Evolutionary conservation across 169 alveolate genomes (phyloP), one percentile per base, ranked within the genome.

Genomic region (Cytauxzoon felis): DNA sequence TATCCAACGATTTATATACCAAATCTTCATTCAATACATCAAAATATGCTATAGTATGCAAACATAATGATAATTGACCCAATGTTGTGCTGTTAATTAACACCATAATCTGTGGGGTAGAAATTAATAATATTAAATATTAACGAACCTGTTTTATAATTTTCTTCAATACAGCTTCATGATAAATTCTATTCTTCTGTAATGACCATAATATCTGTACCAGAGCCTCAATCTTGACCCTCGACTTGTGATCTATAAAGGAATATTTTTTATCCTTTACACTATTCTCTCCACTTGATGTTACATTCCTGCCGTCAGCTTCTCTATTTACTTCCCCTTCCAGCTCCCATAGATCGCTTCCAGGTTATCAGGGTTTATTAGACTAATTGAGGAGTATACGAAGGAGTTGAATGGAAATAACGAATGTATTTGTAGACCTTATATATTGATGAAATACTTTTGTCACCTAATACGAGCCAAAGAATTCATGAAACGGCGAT

Each of bases 121-220:
- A 9, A 6, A 6, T 64, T 2, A 0, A 3, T 3, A 23, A 27
- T 4, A 26, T 1, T 21, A 8, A 5, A 0, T n/a, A 5, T 23
- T 0, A 9, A 30, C 80, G n/a, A 19, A 68, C 80, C 23, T 33
- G 23, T 2, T 51, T 33, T 36, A 29, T 41, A 18, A 70, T 23
- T 21, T 54, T 54, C 3, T 24, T n/a, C 18, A 72, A 47, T 18
- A 49, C 23, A 4, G 43, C 40, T 11, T 61, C 43, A 54, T 56
- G 80, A 45, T 52, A 54, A 0, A 72, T 49, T n/a, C 65, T 56
- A 43, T 54, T 72, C 49, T 72, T 72, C 69, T 72, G 83, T 9
- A 72, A 57, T 0, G 83, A 69, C 83, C 83, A 72, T 9, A 72
- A 33, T 38, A 62, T 45, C 38, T 72, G 83, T 21, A 53, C 64